Evolutionary conservation across 2,329 filamentous ascomycete species (phyloP), one percentile per base, ranked within the genome.

Genomic region (Arthrocladium fulminans): DNA sequence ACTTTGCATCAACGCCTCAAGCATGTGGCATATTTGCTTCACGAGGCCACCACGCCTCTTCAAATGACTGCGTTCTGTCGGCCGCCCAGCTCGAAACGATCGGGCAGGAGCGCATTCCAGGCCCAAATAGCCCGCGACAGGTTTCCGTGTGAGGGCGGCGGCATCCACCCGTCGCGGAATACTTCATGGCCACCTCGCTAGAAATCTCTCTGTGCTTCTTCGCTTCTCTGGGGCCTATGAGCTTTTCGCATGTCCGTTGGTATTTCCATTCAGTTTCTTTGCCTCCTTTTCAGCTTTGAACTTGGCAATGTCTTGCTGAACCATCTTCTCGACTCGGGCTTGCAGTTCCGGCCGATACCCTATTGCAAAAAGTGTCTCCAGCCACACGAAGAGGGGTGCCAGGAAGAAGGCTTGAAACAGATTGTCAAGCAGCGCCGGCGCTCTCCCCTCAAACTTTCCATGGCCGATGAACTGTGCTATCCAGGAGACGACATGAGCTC

Each of bases 361-460:
- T 44, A 94, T 78, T 60, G 76, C 81, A 73, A 98, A 98, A 22
- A 98, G 75, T 20, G 94, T 70, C 71, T 97, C 89, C 59, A 98
- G 84, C 86, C 92, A 98, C 50, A 97, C 90, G 60, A 97, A 98
- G 61, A 98, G 84, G 7, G 92, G 92, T 0, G 92, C 92, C 20
- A 97, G 75, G 61, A 97, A 90, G 55, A 97, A 67, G 23, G 92
- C 89, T 68, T 97, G 92, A 41, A 94, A 75, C 35, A 97, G 69
- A 61, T 96, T 97, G 68, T 97, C 89, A 41, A 97, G 71, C 54
- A 97, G 70, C 3, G 89, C 90, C 6, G 90, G 92, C 2, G 89
- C 87, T 45, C 90, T 80, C 17, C 86, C 81, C 68, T 97, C 92
- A 59, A 88, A 97, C 44, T 77, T 80, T 30, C 88, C 89, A 62